Percentiles rank a stretch among this genome's conserved stretches.
These are phyloP conservation scores for Nitzschia sp. DNA, from an alignment of 108 stramenopile genomes.

Conservation along the genomic window DNA sequence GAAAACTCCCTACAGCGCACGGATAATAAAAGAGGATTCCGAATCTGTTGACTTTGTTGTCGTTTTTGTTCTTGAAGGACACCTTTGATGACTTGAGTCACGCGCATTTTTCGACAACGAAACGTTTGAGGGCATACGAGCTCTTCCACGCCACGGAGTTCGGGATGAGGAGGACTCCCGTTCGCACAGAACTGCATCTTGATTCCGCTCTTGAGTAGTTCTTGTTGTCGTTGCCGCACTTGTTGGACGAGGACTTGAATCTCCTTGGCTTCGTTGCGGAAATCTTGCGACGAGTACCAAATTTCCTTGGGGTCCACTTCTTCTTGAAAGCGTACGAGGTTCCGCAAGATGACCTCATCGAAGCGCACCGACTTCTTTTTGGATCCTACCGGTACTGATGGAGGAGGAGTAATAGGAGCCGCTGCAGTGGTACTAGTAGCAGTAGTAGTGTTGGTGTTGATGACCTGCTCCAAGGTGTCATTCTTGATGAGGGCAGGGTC, in stretches of 20 bases:
- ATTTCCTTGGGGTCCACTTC: background rate
- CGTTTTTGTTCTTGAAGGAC: conserved; percentile 15
- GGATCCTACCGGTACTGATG: too few relatives aligned
- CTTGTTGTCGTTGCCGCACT: background rate
- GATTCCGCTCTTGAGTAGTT: background rate
- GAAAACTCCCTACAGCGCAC: conserved; percentile 5
- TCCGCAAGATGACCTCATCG: background rate
- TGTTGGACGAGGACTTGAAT: background rate
- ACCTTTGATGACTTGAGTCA: background rate
- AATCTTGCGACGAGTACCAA: conserved; percentile 11
- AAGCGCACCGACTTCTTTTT: conserved; percentile 11
- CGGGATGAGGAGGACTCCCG: background rate
- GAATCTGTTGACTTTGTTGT: background rate
- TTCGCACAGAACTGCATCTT: background rate
- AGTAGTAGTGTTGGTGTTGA: too few relatives aligned
- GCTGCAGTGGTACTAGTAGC: background rate
- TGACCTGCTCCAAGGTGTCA: background rate
- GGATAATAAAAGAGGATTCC: conserved; percentile 1
- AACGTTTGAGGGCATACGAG: background rate
- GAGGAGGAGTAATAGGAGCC: background rate
- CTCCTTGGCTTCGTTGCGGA: background rate
- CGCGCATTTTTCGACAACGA: background rate
- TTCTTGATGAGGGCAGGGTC: background rate
- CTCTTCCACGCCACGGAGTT: conserved; percentile 17
- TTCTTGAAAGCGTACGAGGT: background rate